These are phyloP conservation scores for Tolypocladium amazonense DNA, from an alignment of 2,329 filamentous ascomycete genomes.

Conservation along the genomic window DNA sequence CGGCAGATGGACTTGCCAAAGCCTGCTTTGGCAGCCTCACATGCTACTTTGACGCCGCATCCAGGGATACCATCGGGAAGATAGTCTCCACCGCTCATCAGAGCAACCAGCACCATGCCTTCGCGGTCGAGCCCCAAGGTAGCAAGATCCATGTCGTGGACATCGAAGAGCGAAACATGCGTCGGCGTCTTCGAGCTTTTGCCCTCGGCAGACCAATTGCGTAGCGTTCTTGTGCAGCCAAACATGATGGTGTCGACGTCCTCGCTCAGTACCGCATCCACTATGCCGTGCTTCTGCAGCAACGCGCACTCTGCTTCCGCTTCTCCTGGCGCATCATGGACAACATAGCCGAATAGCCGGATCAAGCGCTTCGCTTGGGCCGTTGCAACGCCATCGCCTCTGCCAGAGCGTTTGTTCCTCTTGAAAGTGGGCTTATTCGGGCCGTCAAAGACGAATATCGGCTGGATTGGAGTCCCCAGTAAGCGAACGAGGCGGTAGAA, in stretches of 20 bases:
- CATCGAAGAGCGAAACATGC: conserved; percentile 75
- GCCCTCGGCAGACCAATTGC: conserved; percentile 73
- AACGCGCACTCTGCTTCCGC: conserved; percentile 93
- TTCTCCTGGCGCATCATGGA: conserved; percentile 84
- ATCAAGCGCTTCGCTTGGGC: conserved; percentile 77
- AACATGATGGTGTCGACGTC: conserved; percentile 99
- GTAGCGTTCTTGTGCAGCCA: conserved; percentile 67
- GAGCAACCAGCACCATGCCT: conserved; percentile 85
- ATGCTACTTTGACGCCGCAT: conserved; percentile 80
- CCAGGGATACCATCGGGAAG: conserved; percentile 77
- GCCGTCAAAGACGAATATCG: conserved; percentile 85
- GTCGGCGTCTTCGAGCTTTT: conserved; percentile 60
- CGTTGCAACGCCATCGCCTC: conserved; percentile 55
- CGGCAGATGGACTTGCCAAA: conserved; percentile 69
- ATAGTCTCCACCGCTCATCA: conserved; percentile 96
- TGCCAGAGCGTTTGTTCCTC: conserved; percentile 64
- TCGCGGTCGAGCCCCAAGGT: conserved; percentile 61
- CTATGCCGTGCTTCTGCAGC: conserved; percentile 68
- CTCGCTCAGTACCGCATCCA: conserved; percentile 90
- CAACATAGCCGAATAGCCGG: conserved; percentile 71
- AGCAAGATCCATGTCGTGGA: conserved; percentile 37
- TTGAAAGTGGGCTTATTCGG: conserved; percentile 80
- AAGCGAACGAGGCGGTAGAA: conserved; percentile 84
- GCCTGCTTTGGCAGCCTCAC: conserved; percentile 79
- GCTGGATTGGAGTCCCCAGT: conserved; percentile 66